These are phyloP conservation scores for Orychophragmus violaceus DNA, from an alignment of 345 rosid species.

Conservation along the genomic window DNA sequence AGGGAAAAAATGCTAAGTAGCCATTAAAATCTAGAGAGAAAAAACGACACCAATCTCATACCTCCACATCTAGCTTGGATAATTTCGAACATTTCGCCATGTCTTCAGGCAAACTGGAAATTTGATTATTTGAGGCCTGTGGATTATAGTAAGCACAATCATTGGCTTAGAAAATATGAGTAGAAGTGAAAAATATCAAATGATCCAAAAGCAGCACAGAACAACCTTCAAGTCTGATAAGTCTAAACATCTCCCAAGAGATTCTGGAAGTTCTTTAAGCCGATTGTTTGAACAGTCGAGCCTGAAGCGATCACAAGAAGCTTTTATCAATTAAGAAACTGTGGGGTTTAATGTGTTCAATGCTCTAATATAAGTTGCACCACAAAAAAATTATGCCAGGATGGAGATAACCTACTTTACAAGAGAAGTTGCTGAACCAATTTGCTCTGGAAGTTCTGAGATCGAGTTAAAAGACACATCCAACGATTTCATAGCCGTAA, in stretches of 20 bases:
- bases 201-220: conserved; percentile 13
- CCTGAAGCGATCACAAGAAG: conserved; percentile 40
- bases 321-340: conserved; percentile 2
- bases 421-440: conserved; percentile 73
- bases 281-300: conserved; percentile 80
- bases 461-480: conserved; percentile 74
- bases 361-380: not conserved
- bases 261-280: conserved; percentile 67
- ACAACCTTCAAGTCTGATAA: conserved; percentile 84
- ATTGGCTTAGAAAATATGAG: not conserved
- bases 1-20: not conserved
- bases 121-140: conserved; percentile 73
- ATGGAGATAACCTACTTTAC: conserved; percentile 58
- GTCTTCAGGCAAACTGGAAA: conserved; percentile 64
- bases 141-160: conserved; percentile 13
- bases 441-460: conserved; percentile 59
- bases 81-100: conserved; percentile 63
- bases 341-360: not conserved
- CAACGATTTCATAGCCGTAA: conserved; percentile 66
- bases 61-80: conserved; percentile 83
- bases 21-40: not conserved
- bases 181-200: not conserved
- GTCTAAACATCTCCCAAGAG: conserved; percentile 68
- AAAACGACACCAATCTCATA: conserved; percentile 42
- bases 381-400: not conserved